phyloP scores from a whole-genome alignment of 257 asterid genomes.

The Solanum ossicruentum region DNA sequence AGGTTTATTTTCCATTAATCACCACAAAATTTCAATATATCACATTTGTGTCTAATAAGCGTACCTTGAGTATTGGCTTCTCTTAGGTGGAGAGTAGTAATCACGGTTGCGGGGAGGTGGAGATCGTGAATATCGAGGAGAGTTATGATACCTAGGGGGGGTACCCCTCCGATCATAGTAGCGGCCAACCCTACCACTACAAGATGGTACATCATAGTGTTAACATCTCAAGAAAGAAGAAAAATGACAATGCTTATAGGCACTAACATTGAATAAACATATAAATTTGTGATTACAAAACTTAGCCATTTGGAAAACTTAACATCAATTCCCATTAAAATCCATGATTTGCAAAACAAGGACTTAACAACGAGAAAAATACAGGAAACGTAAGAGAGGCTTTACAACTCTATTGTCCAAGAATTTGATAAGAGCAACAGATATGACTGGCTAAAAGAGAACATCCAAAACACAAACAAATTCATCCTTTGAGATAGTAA shows the following conservation, averaged over 20 bases:
- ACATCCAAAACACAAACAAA: neutral
- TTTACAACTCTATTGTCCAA: neutral
- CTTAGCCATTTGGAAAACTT: neutral
- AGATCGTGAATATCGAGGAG: slow-evolving; percentile 60
- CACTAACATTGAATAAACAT: neutral
- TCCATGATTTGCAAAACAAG: neutral
- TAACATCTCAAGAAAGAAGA: neutral
- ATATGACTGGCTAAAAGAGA: neutral
- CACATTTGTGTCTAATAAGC: neutral
- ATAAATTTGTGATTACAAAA: neutral
- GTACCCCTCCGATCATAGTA: slow-evolving; percentile 72
- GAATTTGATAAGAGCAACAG: neutral
- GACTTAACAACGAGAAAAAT: neutral
- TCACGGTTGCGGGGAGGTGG: slow-evolving; percentile 68
- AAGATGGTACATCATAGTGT: neutral
- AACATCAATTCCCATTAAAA: neutral
- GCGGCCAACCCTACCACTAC: slow-evolving; percentile 33
- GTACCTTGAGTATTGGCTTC: slow-evolving; percentile 69
- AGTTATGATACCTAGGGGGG: slow-evolving; percentile 11
- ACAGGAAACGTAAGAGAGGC: neutral
- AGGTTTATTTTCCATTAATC: neutral
- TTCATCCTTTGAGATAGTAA: neutral
- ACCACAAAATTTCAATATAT: neutral
- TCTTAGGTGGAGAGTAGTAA: slow-evolving; percentile 55
- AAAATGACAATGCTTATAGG: neutral